phyloP scores from a whole-genome alignment of 2,329 filamentous ascomycete species.

The Ceratocystis albifundus region DNA sequence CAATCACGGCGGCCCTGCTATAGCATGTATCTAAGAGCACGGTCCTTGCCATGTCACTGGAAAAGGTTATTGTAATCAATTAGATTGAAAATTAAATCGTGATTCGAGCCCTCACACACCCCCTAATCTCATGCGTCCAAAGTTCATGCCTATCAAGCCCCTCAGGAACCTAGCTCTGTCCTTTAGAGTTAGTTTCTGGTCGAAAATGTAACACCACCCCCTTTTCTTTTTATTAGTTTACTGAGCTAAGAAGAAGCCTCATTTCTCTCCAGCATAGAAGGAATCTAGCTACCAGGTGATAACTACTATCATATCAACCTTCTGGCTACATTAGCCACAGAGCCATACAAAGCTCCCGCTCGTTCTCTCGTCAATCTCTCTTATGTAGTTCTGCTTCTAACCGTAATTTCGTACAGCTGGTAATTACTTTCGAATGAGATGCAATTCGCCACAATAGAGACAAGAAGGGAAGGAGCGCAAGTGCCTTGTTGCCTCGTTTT shows the following conservation, averaged over 20 bases:
- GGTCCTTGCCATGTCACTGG: slow-evolving; percentile 3
- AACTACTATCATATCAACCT: too few species aligned
- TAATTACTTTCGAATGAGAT: neutral
- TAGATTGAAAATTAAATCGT: neutral
- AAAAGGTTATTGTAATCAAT: neutral
- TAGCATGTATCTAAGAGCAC: neutral
- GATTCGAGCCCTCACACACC: neutral
- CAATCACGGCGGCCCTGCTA: neutral
- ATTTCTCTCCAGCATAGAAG: too few species aligned
- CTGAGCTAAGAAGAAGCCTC: neutral
- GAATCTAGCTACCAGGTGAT: too few species aligned
- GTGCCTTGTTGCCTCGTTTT: neutral
- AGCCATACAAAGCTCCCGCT: neutral
- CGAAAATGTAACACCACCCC: neutral
- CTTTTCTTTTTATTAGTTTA: neutral
- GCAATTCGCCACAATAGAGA: neutral
- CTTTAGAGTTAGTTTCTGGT: slow-evolving; percentile 5
- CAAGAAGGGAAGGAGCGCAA: neutral
- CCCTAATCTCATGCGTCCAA: slow-evolving; percentile 4
- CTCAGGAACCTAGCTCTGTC: neutral
- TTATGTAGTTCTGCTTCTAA: neutral
- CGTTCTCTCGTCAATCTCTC: neutral
- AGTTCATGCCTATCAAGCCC: slow-evolving; percentile 7
- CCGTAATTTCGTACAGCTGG: neutral
- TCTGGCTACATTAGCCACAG: too few species aligned